Evolutionary conservation across 305 asterid species (phyloP), one percentile per base, ranked within the genome.

Genomic region (Solanum hybrid): DNA sequence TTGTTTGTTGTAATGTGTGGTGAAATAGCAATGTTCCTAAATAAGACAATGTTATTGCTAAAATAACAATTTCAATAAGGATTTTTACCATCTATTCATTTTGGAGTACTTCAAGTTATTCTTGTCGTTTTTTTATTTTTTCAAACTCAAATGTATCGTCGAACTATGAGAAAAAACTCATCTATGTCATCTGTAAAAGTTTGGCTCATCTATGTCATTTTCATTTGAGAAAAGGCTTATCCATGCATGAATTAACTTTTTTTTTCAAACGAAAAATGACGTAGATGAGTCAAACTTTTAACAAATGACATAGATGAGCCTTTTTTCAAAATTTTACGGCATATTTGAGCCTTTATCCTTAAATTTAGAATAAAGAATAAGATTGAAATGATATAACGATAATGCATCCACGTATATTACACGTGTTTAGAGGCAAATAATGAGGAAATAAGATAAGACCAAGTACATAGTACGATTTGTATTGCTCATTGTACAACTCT

Each of bases 301-400:
- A 61, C 1, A 1, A 1, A 20, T 61, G 11, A 0, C 26, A 61
- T 61, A 22, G 0, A 8, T 61, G 28, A 22, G 12, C 3, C 73
- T 22, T 61, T 61, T 61, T 12, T 22, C 2, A 61, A 61, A 61
- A 8, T 20, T 8, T 22, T 20, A 61, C 9, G 26, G 1, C 12
- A 61, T 61, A 61, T 22, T 61, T 61, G 2, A 61, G 73, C 5
- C 12, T 61, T 22, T 61, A 20, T 61, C 26, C 26, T 22, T 22
- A 61, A 61, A 61, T 61, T 61, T 61, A 20, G 24, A 20, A 20
- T 61, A 20, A 20, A 61, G 5, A 61, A 61, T 61, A 61, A 61
- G 73, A 22, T 22, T 61, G 73, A 61, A 61, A 61, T 61, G 12
- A 61, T 22, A 61, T 61, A 61, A 61, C 24, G 26, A 61, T 20